These are phyloP conservation scores for Quercus lobata DNA, from an alignment of 331 rosid genomes.

Conservation along the genomic window DNA sequence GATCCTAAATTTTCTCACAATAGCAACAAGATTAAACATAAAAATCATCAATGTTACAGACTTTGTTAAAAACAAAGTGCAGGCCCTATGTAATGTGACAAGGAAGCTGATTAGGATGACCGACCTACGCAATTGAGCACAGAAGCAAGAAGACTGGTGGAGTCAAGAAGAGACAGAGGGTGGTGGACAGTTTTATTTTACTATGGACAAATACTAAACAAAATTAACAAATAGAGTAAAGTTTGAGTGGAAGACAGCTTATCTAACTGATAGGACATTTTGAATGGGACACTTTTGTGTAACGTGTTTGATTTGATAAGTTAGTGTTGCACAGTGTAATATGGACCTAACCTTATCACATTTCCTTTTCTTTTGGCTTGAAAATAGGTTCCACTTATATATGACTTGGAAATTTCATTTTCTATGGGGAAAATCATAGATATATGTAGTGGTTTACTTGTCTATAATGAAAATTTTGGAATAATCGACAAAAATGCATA, in stretches of 20 bases:
- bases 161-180: neutral
- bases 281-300: neutral
- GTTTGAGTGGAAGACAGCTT: slow-evolving; percentile 20
- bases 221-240: neutral
- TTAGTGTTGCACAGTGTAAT: neutral
- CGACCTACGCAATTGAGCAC: neutral
- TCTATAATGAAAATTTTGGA: neutral
- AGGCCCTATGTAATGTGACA: too few species aligned
- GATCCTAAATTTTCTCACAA: too few species aligned
- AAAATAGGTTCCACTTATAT: slow-evolving; percentile 1
- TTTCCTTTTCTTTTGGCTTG: neutral
- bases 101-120: neutral
- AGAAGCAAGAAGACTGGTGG: neutral
- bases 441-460: neutral
- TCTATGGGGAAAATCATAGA: neutral
- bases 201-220: neutral
- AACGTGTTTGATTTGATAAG: slow-evolving; percentile 19
- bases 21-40: too few species aligned
- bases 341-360: slow-evolving; percentile 21
- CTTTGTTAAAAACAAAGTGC: too few species aligned
- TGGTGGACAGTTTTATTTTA: neutral
- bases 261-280: neutral
- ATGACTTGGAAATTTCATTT: neutral
- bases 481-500: neutral
- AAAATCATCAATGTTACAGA: too few species aligned